Base-by-base conservation (phyloP, 2,329 filamentous ascomycete genomes). In the Aspergillus neoniger region DNA sequence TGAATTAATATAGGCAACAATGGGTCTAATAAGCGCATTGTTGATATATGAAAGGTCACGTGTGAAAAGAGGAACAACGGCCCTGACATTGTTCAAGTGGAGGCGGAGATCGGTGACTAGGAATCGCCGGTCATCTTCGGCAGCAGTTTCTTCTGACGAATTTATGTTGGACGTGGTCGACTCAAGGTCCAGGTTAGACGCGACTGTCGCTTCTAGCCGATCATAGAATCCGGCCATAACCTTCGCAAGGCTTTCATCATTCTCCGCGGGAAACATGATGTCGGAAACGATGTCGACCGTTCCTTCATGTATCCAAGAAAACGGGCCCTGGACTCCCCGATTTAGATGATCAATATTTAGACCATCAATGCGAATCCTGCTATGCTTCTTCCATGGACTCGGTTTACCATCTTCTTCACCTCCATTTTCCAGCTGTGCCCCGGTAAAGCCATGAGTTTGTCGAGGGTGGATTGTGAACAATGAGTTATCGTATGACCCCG, bases 201-300 rank as follows among this genome's bases (percentile, higher is more conserved):
- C 92, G 21, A 98, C 92, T 0, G 92, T 92, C 47, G 95, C 92
- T 77, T 99, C 95, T 72, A 99, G 86, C 63, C 92, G 91, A 74
- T 98, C 94, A 76, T 98, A 98, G 70, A 99, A 93, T 72, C 97
- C 93, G n/a, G 90, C 89, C 85, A 99, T 91, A 49, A 97, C 92
- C 74, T 97, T 97, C 23, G 89, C 90, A 58, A 99, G 88, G 64
- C 93, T 91, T 63, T 94, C 92, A 61, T 96, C 91, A 43, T 87
- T 86, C 57, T 98, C 95, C 32, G 88, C 87, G 0, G 95, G 95
- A 63, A 99, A 91, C 87, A 96, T 94, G 65, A 99, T 88, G 70
- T 99, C 95, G 6, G 95, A 91, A 14, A 98, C 88, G 63, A 99
- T 96, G 73, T 99, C 95, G 43, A 99, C 92, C 64, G 95, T 96